A percentile compares a stretch with the other conserved stretches of the same genome.
These are phyloP conservation scores for Xylariaceae sp. DNA, from an alignment of 2,329 filamentous ascomycete genomes.

Conservation along the genomic window DNA sequence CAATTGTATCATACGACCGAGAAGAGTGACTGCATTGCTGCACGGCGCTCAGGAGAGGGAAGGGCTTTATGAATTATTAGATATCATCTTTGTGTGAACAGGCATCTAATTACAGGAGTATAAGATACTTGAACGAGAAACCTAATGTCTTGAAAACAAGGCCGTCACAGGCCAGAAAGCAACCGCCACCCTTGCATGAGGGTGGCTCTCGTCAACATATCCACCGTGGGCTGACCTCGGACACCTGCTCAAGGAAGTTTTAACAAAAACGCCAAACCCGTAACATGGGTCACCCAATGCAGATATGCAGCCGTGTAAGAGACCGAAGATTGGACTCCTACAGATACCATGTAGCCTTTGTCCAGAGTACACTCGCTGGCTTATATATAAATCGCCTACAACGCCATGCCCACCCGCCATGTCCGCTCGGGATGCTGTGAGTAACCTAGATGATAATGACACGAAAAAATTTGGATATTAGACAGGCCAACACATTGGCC, in stretches of 20 bases:
- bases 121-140: constrained; percentile 19
- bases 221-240: constrained; percentile 18
- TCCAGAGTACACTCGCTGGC: constrained; percentile 39
- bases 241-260: constrained; percentile 22
- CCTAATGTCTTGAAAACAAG: constrained; percentile 15
- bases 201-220: constrained; percentile 11
- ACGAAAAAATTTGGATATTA: constrained; percentile 35
- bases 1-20: not conserved
- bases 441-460: constrained; percentile 41
- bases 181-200: constrained; percentile 3
- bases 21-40: constrained; percentile 19
- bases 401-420: constrained; percentile 51
- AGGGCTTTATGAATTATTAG: constrained; percentile 27
- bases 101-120: constrained; percentile 41
- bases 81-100: constrained; percentile 38
- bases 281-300: constrained; percentile 36
- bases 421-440: constrained; percentile 44
- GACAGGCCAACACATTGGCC: constrained; percentile 13
- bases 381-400: constrained; percentile 48
- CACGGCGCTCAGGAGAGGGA: constrained; percentile 13
- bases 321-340: constrained; percentile 31
- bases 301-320: constrained; percentile 41
- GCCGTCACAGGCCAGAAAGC: constrained; percentile 16
- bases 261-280: constrained; percentile 33
- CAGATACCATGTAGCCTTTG: constrained; percentile 34